phyloP scores from a whole-genome alignment of 441 rosid genomes.

The Arabidopsis lyrata region DNA sequence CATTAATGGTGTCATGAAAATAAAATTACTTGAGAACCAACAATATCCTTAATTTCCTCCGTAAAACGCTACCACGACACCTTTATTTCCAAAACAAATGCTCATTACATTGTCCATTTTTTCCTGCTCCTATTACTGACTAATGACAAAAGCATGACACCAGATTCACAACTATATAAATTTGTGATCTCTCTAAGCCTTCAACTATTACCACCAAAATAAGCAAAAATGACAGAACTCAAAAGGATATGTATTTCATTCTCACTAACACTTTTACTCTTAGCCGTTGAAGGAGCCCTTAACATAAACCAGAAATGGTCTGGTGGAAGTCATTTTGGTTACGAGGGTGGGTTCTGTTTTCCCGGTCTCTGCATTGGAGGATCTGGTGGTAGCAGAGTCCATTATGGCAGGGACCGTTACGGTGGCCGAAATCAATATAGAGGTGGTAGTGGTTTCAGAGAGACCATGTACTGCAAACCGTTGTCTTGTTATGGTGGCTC shows the following conservation, averaged over 20 bases:
- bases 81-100: constrained; percentile 17
- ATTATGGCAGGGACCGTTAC: not conserved
- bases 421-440: not conserved
- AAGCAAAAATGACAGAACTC: constrained; percentile 37
- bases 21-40: constrained; percentile 4
- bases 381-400: constrained; percentile 32
- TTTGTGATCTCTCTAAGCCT: constrained; percentile 1
- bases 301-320: constrained; percentile 40
- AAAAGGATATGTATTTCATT: constrained; percentile 25
- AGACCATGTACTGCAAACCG: constrained; percentile 42
- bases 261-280: constrained; percentile 39
- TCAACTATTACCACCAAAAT: constrained; percentile 18
- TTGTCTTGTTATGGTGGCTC: constrained; percentile 34
- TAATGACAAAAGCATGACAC: constrained; percentile 40
- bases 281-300: constrained; percentile 31
- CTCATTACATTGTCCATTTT: constrained; percentile 13
- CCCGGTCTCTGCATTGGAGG: constrained; percentile 45
- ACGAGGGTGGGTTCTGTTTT: constrained; percentile 41
- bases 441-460: constrained; percentile 20
- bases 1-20: no score
- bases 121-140: constrained; percentile 27
- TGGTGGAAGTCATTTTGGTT: constrained; percentile 29
- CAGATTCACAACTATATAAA: constrained; percentile 25
- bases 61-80: not conserved
- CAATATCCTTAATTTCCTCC: constrained; percentile 28